Base-by-base conservation (phyloP, 2,329 filamentous ascomycete genomes). In the Ophiostoma sp. region DNA sequence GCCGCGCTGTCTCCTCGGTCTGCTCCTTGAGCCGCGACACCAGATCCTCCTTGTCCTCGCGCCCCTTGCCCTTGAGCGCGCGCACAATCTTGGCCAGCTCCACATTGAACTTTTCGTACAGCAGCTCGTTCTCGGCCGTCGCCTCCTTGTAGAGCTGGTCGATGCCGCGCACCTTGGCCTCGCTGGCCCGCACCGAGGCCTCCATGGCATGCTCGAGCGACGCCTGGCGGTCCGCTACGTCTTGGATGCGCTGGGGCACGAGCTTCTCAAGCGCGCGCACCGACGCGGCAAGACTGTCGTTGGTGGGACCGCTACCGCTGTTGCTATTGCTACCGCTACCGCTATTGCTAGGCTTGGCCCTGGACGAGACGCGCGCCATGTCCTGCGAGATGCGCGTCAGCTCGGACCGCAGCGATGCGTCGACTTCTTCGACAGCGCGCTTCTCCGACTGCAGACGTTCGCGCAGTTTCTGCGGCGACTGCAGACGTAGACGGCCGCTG, bases 81-180 rank as follows among this genome's bases (percentile, higher is more conserved):
- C 88, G 90, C 62, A 93, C 84, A 72, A 97, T 91, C 81, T 91
- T 93, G 75, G 87, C 90, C 67, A 98, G 81, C 80, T 97, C 94
- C n/a, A 88, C 87, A 76, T 97, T 97, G 82, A 97, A 97, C 72
- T 89, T 90, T 74, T 94, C 91, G 79, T 97, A 97, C 70, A 98
- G 83, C 39, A 94, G 86, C 80, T 97, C 94, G 75, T 97, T 98
- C 82, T 98, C 94, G 0, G 92, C 91, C 75, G 89, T 93, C 20
- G 89, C 87, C 76, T 97, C 93, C 74, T 92, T 91, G 81, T 96
- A 96, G 68, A 97, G 82, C 79, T 96, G 91, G 77, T 97, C 94
- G 69, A 97, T 87, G 57, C 90, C 90, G 75, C 89, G 90, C 71
- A 90, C 89, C 75, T 95, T 94, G 71, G 85, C 86, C 77, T 97